Base-by-base conservation (phyloP, 805 yeast genomes). In the Blastobotrys attinorum region DNA sequence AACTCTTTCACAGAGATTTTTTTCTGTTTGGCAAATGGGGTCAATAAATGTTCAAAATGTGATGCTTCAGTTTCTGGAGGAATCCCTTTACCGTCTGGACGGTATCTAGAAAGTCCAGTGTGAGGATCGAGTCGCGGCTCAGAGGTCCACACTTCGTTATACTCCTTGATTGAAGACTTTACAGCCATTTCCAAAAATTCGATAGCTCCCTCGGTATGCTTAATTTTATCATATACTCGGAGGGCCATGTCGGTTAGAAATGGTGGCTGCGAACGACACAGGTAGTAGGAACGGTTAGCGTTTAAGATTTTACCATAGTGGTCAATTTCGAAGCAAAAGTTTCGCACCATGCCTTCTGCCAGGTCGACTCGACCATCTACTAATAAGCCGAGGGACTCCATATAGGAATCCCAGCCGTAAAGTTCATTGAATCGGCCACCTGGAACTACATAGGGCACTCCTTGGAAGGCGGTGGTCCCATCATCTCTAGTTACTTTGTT, bases 341-440 rank as follows among this genome's bases (percentile, higher is more conserved):
- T 89, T 59, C 83, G 89, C 10, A 89, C 85, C 90, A 90, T 86
- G 0, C 95, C 95, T 53, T 80, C 71, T 6, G 96, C 90, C 27
- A 89, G 70, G 33, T 80, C 83, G 17, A 78, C 62, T 40, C 77
- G 71, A 33, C 73, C 75, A 56, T 83, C 83, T 22, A 75, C 72
- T 21, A 92, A 61, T 34, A 92, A 69, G 1, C 97, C 98, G 20
- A 88, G 63, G 0, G 92, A 76, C 59, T 82, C 88, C 82, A 92
- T 84, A 59, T 92, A 90, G 2, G 96, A 87, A 62, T 90, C 98
- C 98, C 98, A 90, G 13, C 97, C 98, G 58, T 92, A 90, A 46
- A 88, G 73, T 65, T 90, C 98, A 65, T 92, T 92, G 65, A 90
- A 90, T 50, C 98, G 71, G 18, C 98, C 97, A 15, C 98, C 98